Percentiles rank a stretch among this genome's conserved stretches.
phyloP scores from a whole-genome alignment of 257 asterid genomes.

The Gentiana dahurica region DNA sequence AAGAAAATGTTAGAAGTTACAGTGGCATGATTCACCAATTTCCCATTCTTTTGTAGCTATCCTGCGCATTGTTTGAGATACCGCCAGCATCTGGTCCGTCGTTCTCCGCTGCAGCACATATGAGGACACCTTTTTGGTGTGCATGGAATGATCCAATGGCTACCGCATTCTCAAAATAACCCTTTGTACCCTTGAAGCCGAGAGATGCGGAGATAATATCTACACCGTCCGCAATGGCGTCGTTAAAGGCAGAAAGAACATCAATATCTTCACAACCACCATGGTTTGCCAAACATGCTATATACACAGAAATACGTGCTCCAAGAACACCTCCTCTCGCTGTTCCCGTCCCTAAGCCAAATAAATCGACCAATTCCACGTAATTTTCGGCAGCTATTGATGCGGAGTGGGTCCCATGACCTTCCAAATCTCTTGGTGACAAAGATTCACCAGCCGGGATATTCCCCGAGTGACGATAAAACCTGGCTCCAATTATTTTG shows the following conservation, averaged over 20 bases:
- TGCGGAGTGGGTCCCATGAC: slow-evolving; percentile 53
- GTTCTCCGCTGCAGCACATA: slow-evolving; percentile 14
- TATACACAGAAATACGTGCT: slow-evolving; percentile 44
- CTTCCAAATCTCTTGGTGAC: slow-evolving; percentile 49
- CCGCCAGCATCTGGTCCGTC: neutral
- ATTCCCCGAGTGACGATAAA: slow-evolving; percentile 26
- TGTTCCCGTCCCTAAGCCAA: slow-evolving; percentile 32
- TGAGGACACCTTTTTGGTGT: slow-evolving; percentile 40
- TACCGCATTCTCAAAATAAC: slow-evolving; percentile 50
- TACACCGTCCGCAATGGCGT: slow-evolving; percentile 69
- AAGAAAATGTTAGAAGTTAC: no score
- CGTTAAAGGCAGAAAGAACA: slow-evolving; percentile 59
- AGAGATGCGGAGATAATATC: slow-evolving; percentile 52
- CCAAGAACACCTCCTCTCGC: slow-evolving; percentile 56
- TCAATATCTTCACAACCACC: slow-evolving; percentile 41
- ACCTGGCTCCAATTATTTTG: slow-evolving; percentile 53
- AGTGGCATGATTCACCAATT: no score
- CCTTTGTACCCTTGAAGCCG: slow-evolving; percentile 28
- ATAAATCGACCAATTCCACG: slow-evolving; percentile 30
- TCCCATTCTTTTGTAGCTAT: no score
- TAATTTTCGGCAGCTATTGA: slow-evolving; percentile 39
- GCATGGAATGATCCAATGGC: slow-evolving; percentile 79
- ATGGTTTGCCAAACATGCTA: slow-evolving; percentile 32
- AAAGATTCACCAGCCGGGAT: slow-evolving; percentile 8
- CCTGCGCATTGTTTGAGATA: neutral